phyloP scores from a whole-genome alignment of 2,329 filamentous ascomycete species.

The Fusarium fracticaudum region DNA sequence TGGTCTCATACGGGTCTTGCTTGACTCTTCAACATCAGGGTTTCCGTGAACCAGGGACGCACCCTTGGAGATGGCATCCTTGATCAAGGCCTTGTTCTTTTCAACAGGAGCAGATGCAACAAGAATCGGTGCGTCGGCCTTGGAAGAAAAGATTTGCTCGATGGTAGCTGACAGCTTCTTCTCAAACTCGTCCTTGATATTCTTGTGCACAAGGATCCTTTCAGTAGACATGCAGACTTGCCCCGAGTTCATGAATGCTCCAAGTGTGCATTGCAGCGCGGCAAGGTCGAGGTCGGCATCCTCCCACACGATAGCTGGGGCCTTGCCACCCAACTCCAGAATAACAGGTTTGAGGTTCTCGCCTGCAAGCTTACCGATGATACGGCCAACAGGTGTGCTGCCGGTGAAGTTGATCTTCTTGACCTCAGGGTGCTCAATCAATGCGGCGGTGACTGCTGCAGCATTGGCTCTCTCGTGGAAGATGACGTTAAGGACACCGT shows the following conservation, averaged over 20 bases:
- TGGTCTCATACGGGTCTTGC: constrained; percentile 63
- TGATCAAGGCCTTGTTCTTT: constrained; percentile 73
- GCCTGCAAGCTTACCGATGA: constrained; percentile 76
- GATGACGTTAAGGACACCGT: constrained; percentile 78
- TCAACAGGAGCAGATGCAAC: constrained; percentile 72
- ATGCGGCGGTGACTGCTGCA: constrained; percentile 69
- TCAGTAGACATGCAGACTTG: constrained; percentile 92
- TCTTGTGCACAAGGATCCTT: constrained; percentile 69
- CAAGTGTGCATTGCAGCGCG: constrained; percentile 72
- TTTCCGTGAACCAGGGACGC: constrained; percentile 60
- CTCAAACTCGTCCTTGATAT: constrained; percentile 58
- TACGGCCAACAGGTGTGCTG: constrained; percentile 76
- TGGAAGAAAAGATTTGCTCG: constrained; percentile 58
- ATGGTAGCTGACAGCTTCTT: constrained; percentile 53
- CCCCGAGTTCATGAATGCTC: constrained; percentile 77
- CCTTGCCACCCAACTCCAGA: constrained; percentile 86
- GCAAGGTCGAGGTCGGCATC: constrained; percentile 81
- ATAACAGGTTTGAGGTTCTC: constrained; percentile 81
- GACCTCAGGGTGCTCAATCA: constrained; percentile 74
- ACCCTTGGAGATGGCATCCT: constrained; percentile 75
- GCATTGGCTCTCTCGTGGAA: constrained; percentile 73
- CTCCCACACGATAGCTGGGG: constrained; percentile 78
- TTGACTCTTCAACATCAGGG: constrained; percentile 44
- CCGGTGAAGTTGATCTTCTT: constrained; percentile 91
- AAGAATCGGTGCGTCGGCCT: constrained; percentile 73